Conservation (phyloP, 371 early-diverging fungal species). For the Syncephalastrum monosporum region DNA sequence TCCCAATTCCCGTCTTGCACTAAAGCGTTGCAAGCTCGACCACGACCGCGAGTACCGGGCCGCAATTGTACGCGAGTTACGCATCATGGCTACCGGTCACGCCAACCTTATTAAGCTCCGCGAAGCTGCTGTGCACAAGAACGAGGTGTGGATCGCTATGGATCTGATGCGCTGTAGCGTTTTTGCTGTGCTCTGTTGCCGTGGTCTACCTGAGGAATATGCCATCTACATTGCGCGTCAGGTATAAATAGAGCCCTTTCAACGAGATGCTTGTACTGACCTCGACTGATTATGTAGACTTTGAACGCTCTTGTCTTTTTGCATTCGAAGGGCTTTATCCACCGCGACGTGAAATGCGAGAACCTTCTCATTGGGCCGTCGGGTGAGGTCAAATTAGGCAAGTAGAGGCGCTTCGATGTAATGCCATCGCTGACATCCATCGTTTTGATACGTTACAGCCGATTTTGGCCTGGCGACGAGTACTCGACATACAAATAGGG, state of each 20-base stretch:
- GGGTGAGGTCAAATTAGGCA: slow-evolving; percentile 45
- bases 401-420: neutral
- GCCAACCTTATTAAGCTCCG: slow-evolving; percentile 38
- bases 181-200: slow-evolving; percentile 41
- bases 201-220: slow-evolving; percentile 43
- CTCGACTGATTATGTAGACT: slow-evolving; percentile 28
- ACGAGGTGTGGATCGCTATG: slow-evolving; percentile 53
- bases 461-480: slow-evolving; percentile 51
- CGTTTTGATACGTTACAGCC: slow-evolving; percentile 15
- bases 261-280: slow-evolving; percentile 18
- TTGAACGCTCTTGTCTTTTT: slow-evolving; percentile 41
- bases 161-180: slow-evolving; percentile 51
- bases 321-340: slow-evolving; percentile 45
- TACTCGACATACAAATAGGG: slow-evolving; percentile 30
- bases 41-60: slow-evolving; percentile 42
- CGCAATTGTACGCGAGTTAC: slow-evolving; percentile 44
- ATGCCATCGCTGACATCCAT: neutral
- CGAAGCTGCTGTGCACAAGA: slow-evolving; percentile 35
- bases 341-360: slow-evolving; percentile 54
- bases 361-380: slow-evolving; percentile 40
- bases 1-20: slow-evolving; percentile 19
- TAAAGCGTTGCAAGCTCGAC: slow-evolving; percentile 45
- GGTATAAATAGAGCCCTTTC: slow-evolving; percentile 17
- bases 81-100: slow-evolving; percentile 49
- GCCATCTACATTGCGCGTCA: slow-evolving; percentile 40